A percentile compares a stretch with the other conserved stretches of the same genome.
These are phyloP conservation scores for rapeseed (Brassica napus) DNA, from an alignment of 345 rosid genomes.

Conservation along the genomic window Da-Ae NC_063442.1:44878001-44878500, in stretches of 20 bases:
- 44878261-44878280: background rate
- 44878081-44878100: background rate
- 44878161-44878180: conserved; percentile 22
- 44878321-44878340: no score
- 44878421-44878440: conserved; percentile 78
- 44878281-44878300: background rate
- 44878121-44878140: conserved; percentile 42
- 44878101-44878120: conserved; percentile 27
- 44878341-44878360: background rate
- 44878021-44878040: no score
- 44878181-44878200: background rate
- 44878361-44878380: conserved; percentile 14
- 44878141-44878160: conserved; percentile 13
- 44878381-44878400: conserved; percentile 41
- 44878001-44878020: background rate
- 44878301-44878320: background rate
- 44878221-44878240: background rate
- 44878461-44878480: conserved; percentile 85
- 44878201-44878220: background rate
- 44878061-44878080: background rate
- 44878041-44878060: background rate
- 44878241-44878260: conserved; percentile 1
- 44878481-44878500: conserved; percentile 79
- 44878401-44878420: conserved; percentile 60
- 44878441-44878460: conserved; percentile 90